Conservation (phyloP, 148 eudicot species). For the Chenopodium quinoa region DNA sequence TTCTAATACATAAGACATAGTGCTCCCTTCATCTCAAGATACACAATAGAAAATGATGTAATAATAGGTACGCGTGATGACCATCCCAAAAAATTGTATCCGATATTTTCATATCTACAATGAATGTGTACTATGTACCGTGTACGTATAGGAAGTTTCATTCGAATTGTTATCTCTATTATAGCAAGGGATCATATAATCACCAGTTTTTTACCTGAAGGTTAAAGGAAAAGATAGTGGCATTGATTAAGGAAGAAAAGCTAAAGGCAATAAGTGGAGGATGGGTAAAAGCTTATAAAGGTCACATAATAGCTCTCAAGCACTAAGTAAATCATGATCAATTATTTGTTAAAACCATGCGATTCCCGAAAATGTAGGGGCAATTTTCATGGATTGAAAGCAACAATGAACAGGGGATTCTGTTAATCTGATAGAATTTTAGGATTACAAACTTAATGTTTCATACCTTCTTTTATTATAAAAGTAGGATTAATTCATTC, state of each 20-base stretch:
- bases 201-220: background rate
- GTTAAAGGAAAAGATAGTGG: background rate
- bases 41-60: too few species aligned
- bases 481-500: background rate
- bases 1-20: too few species aligned
- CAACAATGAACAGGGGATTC: slow-evolving; percentile 2
- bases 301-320: slow-evolving; percentile 1
- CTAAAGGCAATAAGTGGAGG: slow-evolving; percentile 4
- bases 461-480: background rate
- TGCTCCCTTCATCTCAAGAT: too few species aligned
- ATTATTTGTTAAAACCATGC: slow-evolving; percentile 12
- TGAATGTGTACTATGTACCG: too few species aligned
- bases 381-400: slow-evolving; percentile 1
- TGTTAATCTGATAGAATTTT: background rate
- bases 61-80: too few species aligned
- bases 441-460: background rate
- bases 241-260: slow-evolving; percentile 25
- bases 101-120: too few species aligned
- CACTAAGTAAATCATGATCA: slow-evolving; percentile 13
- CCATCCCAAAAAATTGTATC: too few species aligned
- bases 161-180: background rate
- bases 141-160: too few species aligned
- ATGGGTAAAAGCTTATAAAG: slow-evolving; percentile 12
- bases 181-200: background rate
- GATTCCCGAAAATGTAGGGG: slow-evolving; percentile 1